Conservation (phyloP, 257 asterid genomes). For the Ligustrum vulgare region DNA sequence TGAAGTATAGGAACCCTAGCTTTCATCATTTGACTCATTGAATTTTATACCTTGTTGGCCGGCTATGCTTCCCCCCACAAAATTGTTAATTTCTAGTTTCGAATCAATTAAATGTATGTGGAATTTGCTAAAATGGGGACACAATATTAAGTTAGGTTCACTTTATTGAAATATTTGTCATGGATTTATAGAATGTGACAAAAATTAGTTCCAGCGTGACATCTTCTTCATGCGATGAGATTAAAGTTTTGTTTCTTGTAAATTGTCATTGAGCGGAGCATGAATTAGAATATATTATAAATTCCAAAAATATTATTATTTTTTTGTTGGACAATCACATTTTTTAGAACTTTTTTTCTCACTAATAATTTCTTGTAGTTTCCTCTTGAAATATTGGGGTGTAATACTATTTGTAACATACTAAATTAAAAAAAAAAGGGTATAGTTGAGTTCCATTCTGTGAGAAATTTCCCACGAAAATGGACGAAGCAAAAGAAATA, state of each 20-base stretch:
- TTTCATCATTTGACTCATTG: slow-evolving; percentile 32
- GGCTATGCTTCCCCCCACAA: slow-evolving; percentile 41
- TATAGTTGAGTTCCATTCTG: no score
- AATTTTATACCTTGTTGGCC: slow-evolving; percentile 38
- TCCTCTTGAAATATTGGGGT: no score
- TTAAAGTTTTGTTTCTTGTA: background rate
- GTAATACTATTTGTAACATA: no score
- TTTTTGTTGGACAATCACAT: background rate
- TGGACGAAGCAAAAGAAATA: no score
- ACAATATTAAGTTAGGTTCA: slow-evolving; percentile 29
- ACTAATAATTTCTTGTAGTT: no score
- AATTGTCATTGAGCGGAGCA: background rate
- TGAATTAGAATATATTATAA: background rate
- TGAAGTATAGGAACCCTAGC: slow-evolving; percentile 19
- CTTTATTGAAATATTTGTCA: background rate
- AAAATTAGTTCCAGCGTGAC: background rate
- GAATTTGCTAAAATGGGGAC: slow-evolving; percentile 32
- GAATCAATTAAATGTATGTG: slow-evolving; percentile 27
- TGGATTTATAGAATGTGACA: background rate
- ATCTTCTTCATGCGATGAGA: background rate
- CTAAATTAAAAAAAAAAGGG: no score
- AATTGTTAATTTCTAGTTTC: slow-evolving; percentile 19
- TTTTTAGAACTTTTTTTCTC: no score
- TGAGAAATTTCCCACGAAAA: no score
- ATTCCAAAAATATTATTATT: background rate